Percentiles rank a stretch among this genome's conserved stretches.
phyloP scores from a whole-genome alignment of 2,329 filamentous ascomycete species.

The Nemania sp. region DNA sequence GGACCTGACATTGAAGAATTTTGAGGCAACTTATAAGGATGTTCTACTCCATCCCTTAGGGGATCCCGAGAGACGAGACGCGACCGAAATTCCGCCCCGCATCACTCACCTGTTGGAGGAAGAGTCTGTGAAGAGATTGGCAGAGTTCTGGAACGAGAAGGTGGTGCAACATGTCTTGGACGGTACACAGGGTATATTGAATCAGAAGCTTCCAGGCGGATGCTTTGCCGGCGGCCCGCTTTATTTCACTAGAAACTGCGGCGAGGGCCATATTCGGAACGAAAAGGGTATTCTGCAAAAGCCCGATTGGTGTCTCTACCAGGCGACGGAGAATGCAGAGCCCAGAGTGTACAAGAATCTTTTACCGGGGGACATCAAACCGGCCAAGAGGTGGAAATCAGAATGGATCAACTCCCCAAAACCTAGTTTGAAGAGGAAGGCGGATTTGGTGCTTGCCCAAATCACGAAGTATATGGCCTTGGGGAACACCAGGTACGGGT shows the following conservation, averaged over 20 bases:
- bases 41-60: neutral
- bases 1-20: neutral
- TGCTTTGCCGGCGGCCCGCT: neutral
- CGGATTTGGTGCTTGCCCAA: conserved; percentile 6
- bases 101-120: neutral
- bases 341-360: neutral
- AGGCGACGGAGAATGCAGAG: neutral
- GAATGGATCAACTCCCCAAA: conserved; percentile 7
- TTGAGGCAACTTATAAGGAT: neutral
- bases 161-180: neutral
- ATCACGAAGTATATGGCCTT: conserved; percentile 19
- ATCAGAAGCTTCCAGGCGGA: neutral
- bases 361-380: conserved; percentile 15
- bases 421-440: neutral
- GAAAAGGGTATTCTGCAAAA: neutral
- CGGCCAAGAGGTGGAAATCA: conserved; percentile 13
- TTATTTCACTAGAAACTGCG: neutral
- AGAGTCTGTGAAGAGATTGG: neutral
- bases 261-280: neutral
- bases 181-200: neutral
- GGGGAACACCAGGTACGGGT: conserved; percentile 4
- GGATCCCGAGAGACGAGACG: neutral
- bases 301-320: neutral
- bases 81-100: neutral
- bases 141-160: neutral